Evolutionary conservation across 2,329 filamentous ascomycete species (phyloP), one percentile per base, ranked within the genome.

Genomic region (Cordyceps fumosorosea): DNA sequence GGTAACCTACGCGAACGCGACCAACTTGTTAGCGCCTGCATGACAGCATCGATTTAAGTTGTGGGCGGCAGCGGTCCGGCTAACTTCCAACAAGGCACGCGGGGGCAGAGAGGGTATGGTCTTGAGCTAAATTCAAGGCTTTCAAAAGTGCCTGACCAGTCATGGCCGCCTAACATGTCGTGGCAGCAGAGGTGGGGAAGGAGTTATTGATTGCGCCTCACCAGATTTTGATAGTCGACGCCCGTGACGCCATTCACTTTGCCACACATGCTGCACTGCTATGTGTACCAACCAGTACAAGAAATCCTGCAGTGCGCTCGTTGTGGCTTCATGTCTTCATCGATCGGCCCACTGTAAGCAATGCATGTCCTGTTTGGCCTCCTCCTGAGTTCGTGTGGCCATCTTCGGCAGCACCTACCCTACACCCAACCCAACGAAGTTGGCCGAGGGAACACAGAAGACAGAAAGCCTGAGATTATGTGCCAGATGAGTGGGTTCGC

Each of bases 271-370:
- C 47, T 40, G 37, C 37, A 40, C 3, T 40, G 11, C 3, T 40
- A 12, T 12, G 5, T 37, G 34, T 37, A 37, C 34, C 7, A 12
- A 12, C 34, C 11, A 12, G 34, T 37, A 37, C 10, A 37, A 24
- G n/a, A 34, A 24, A 55, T 7, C 52, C 14, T 42, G 32, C 14
- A 18, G 32, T 7, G 8, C 16, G 52, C 37, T 22, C 22, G 37
- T 42, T 40, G 52, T 55, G 52, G 37, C 52, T 42, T 55, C 34
- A 26, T 55, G 37, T 22, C 22, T 55, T 55, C 53, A 55, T 55
- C 53, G 53, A 55, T 44, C 34, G 52, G 37, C 37, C 40, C 37
- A 55, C 53, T 34, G 8, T 55, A 16, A 55, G 44, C 18, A 45
- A 45, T 29, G 52, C 18, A 24, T 53, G 29, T 12, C 29, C 26